phyloP scores from a whole-genome alignment of 2,329 filamentous ascomycete genomes.

The Verruconis gallopava region DNA sequence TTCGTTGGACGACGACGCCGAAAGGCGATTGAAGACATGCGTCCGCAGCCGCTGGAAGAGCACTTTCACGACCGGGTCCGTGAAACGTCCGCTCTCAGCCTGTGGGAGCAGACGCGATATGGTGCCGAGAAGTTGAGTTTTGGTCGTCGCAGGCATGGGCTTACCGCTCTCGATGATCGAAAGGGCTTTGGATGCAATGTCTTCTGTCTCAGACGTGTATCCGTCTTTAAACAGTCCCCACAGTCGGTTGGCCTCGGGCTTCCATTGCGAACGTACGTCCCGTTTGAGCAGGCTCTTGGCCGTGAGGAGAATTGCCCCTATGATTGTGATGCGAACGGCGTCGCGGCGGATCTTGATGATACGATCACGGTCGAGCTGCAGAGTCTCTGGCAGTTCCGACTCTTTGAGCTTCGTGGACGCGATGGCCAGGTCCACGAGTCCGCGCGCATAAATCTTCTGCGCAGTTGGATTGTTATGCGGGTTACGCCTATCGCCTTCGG shows the following conservation, averaged over 20 bases:
- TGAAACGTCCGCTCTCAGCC: constrained; percentile 36
- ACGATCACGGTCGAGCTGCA: constrained; percentile 54
- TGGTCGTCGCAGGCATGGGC: constrained; percentile 35
- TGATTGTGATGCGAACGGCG: constrained; percentile 54
- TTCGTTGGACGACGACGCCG: constrained; percentile 54
- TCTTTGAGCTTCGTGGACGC: constrained; percentile 43
- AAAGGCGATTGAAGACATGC: constrained; percentile 52
- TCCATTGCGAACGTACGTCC: constrained; percentile 67
- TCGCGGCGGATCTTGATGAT: constrained; percentile 44
- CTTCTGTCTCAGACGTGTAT: constrained; percentile 41
- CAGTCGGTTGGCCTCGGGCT: constrained; percentile 58
- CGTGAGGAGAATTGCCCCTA: constrained; percentile 62
- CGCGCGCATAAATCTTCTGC: constrained; percentile 62
- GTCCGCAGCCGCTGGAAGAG: constrained; percentile 53
- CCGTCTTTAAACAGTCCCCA: constrained; percentile 53
- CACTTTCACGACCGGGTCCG: constrained; percentile 52
- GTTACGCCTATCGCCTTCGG: constrained; percentile 55
- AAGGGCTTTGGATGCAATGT: constrained; percentile 26
- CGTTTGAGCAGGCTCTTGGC: constrained; percentile 75
- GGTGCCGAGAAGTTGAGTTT: constrained; percentile 29
- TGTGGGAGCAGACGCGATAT: constrained; percentile 39
- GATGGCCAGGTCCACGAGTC: constrained; percentile 64
- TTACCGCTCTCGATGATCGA: constrained; percentile 36
- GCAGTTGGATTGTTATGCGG: constrained; percentile 53
- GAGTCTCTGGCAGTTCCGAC: constrained; percentile 56